Evolutionary conservation across 345 rosid genomes (phyloP).

Genomic region (Rhodamnia rubescens): DNA sequence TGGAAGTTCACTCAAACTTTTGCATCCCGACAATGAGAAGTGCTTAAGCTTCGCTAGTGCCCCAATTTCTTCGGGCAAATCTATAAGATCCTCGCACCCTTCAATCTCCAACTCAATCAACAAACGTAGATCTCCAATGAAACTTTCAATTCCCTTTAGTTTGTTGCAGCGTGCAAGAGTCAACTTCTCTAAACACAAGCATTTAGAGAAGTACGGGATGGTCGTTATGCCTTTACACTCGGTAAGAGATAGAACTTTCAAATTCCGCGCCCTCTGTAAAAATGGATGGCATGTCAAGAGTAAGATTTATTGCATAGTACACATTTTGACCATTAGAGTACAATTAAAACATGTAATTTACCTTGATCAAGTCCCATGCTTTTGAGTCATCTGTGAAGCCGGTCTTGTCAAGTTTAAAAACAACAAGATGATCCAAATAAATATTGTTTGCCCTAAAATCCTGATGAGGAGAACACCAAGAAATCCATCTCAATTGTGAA

Average conservation of each 20-base stretch:
- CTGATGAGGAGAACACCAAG: neutral
- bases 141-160: neutral
- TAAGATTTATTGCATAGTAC: neutral
- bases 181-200: neutral
- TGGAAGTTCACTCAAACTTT: neutral
- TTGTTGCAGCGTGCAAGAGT: accelerated
- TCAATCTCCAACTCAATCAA: neutral
- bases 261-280: neutral
- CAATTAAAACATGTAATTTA: neutral
- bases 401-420: accelerated
- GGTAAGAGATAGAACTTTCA: neutral
- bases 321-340: neutral
- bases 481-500: neutral
- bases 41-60: neutral
- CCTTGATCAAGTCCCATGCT: neutral
- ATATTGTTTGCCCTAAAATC: neutral
- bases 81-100: accelerated
- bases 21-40: neutral
- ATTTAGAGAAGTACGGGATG: neutral
- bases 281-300: neutral
- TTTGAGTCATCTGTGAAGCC: neutral
- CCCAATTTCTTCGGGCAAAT: neutral
- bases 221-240: accelerated
- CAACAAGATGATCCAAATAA: neutral
- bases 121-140: accelerated